Evolutionary conservation across 345 rosid species (phyloP), one percentile per base, ranked within the genome.

Genomic region (Citrus glauca): DNA sequence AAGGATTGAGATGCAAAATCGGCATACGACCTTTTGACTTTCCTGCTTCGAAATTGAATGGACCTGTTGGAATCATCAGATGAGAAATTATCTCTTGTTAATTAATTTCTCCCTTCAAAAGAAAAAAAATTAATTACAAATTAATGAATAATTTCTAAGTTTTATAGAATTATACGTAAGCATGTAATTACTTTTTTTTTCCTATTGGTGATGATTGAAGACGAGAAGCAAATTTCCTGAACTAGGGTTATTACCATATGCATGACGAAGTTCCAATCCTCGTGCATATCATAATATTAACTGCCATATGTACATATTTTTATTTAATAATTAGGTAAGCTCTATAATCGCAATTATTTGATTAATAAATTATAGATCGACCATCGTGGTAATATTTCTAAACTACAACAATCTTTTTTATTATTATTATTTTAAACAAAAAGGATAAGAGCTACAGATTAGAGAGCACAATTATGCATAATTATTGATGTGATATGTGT

Each of bases 41-140:
- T 53, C 85, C 88, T 20, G 70, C 78, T 68, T 84, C 61, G 71
- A 85, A 90, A 69, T 85, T 84, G 76, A 90, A 88, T 72, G 91
- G 91, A 24, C 91, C 90, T 90, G 76, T 50, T 6, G 27, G 7
- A 64, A 4, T 16, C 50, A 45, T 59, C 56, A 65, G 27, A 2
- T 19, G 10, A 20, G 38, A 30, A 32, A 56, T 14, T 53, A 17
- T 30, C 24, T 71, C 30, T 17, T 50, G 9, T 20, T 30, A 37
- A 67, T 38, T 37, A 28, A 30, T 64, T 42, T 42, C 48, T 42
- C 17, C 4, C 50, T 45, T 45, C 50, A 13, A 45, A 45, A 42
- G 50, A 11, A 13, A 45, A 42, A 11, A 45, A 11, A 0, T 45
- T 11, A 45, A 45, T 28, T 11, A 40, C 20, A 1, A 28, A 30